Evolutionary conservation across 306 rosid species (phyloP), one percentile per base, ranked within the genome.

Genomic region (Vigna mungo): DNA sequence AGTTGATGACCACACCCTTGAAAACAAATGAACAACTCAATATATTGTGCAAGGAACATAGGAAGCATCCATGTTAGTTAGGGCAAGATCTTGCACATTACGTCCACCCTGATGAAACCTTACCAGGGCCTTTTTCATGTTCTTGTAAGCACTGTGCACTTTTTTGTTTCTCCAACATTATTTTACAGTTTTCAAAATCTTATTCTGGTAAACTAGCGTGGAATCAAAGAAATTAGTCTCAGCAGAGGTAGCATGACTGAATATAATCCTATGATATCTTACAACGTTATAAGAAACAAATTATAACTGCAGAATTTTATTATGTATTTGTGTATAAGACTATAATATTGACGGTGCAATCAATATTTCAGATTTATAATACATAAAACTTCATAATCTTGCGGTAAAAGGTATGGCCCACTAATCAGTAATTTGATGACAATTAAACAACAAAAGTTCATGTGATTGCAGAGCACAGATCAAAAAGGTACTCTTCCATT

Each of bases 1-100:
- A 83, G 76, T 51, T 68, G 82, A 84, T 87, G 84, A 87, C 81
- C 66, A 17, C 70, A 71, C 11, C 63, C 41, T 44, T 71, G 69
- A 80, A 79, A 18, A 59, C 20, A 39, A 51, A 78, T 72, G 3
- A 68, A 61, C 59, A 67, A 30, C 68, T 59, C 9, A 39, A 32
- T 43, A 54, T 54, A 65, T 51, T 59, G 32, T 59, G 68, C 62
- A 72, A 71, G 71, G 66, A 80, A 53, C 14, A 81, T 15, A 21
- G 16, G 75, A 84, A 74, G 17, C 71, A 81, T 64, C 83, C 36
- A 67, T 4, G 7, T 21, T 48, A 27, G 41, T 39, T 66, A 51
- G 27, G 25, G 32, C 25, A 62, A 62, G 6, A 75, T 62, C 23
- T 30, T 9, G 1, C 79, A 2, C 46, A 2, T 21, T 32, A 60